A percentile compares a stretch with the other conserved stretches of the same genome.
These are phyloP conservation scores for Linum trigynum DNA, from an alignment of 345 rosid species.

Conservation along the genomic window DNA sequence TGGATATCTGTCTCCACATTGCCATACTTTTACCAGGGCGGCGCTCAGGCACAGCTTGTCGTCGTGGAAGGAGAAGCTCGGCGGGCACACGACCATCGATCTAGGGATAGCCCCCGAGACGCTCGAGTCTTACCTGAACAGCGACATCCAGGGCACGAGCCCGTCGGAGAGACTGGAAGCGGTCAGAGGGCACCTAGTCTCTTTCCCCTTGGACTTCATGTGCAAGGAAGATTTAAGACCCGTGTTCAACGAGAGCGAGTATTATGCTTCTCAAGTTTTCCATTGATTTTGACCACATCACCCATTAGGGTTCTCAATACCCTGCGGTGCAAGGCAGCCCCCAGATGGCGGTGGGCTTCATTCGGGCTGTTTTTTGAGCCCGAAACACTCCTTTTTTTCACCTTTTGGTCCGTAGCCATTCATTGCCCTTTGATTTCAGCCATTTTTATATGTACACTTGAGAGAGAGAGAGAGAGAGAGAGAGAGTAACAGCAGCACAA, in stretches of 20 bases:
- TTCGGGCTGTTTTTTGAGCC: no score
- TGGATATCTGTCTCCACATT: background rate
- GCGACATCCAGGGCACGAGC: slow-evolving; percentile 44
- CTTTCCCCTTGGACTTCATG: slow-evolving; percentile 92
- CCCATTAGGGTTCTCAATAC: no score
- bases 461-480: no score
- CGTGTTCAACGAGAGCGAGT: slow-evolving; percentile 86
- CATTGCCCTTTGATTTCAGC: no score
- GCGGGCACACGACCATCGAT: slow-evolving; percentile 70
- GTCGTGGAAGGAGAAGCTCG: slow-evolving; percentile 66
- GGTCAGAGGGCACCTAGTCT: slow-evolving; percentile 78
- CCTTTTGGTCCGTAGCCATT: no score
- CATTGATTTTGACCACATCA: slow-evolving; percentile 29
- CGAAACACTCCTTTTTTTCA: no score
- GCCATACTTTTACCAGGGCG: slow-evolving; percentile 24
- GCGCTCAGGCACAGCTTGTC: slow-evolving; percentile 58
- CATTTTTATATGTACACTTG: no score
- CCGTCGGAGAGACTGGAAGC: slow-evolving; percentile 61
- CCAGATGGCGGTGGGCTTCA: no score
- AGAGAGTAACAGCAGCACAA: no score
- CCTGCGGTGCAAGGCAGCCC: no score
- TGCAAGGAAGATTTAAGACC: slow-evolving; percentile 90
- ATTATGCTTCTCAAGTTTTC: slow-evolving; percentile 92
- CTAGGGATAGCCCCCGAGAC: slow-evolving; percentile 76
- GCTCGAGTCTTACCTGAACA: slow-evolving; percentile 58